phyloP scores from a whole-genome alignment of 306 rosid genomes.

The Quercus ilex region DNA sequence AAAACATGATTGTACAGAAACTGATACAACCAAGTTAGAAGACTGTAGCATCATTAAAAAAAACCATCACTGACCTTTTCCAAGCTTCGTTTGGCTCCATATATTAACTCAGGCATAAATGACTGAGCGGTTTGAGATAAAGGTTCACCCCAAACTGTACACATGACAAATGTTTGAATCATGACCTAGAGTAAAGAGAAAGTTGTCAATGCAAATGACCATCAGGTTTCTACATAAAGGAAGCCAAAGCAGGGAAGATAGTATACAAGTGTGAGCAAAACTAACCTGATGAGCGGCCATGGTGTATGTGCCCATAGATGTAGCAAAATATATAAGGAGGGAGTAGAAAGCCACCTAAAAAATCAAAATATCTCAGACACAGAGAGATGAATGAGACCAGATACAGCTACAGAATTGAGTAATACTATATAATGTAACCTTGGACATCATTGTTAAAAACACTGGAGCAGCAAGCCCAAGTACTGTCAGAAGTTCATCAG shows the following conservation, averaged over 20 bases:
- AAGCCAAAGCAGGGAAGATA: constrained; percentile 20
- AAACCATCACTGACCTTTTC: constrained; percentile 52
- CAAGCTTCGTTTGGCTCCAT: constrained; percentile 63
- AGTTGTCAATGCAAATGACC: constrained; percentile 19
- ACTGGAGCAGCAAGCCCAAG: constrained; percentile 80
- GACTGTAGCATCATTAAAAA: not conserved
- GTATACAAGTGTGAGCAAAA: constrained; percentile 8
- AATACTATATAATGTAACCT: constrained; percentile 46
- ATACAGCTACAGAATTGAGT: not conserved
- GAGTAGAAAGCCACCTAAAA: constrained; percentile 82
- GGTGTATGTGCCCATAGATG: constrained; percentile 83
- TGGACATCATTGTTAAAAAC: constrained; percentile 72
- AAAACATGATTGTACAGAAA: not conserved
- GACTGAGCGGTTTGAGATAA: constrained; percentile 96
- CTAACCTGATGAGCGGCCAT: constrained; percentile 97
- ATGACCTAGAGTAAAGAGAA: constrained; percentile 60
- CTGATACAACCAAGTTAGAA: not conserved
- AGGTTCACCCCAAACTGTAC: constrained; percentile 98
- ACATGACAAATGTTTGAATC: constrained; percentile 73
- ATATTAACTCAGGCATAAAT: constrained; percentile 83
- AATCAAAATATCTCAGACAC: constrained; percentile 7
- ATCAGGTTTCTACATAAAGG: constrained; percentile 14
- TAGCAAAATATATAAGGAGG: constrained; percentile 69
- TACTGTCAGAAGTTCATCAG: constrained; percentile 50
- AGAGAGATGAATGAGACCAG: not conserved